phyloP scores from a whole-genome alignment of 2,329 filamentous ascomycete genomes.

The Fusarium verticillioides region DNA sequence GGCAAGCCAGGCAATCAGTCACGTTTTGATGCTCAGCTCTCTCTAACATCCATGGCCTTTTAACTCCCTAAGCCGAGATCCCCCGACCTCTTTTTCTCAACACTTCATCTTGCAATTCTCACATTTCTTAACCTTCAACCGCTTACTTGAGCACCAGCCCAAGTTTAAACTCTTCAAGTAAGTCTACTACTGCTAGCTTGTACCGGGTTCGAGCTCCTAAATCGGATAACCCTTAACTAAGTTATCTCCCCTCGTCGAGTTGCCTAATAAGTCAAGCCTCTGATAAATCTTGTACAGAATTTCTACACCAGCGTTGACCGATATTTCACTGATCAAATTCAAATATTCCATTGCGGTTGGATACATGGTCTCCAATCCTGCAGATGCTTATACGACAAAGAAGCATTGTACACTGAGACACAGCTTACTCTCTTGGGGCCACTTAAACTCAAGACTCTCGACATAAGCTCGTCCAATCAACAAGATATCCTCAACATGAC shows the following conservation, averaged over 20 bases:
- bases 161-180: conserved; percentile 13
- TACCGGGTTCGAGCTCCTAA: conserved; percentile 16
- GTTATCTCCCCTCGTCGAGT: conserved; percentile 25
- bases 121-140: not conserved
- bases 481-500: conserved; percentile 41
- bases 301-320: not conserved
- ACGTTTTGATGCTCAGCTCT: conserved; percentile 7
- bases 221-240: conserved; percentile 17
- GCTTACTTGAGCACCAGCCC: not conserved
- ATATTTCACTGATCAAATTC: not conserved
- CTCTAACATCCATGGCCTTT: not conserved
- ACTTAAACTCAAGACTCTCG: not conserved
- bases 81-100: conserved; percentile 3
- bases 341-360: not conserved
- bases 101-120: not conserved
- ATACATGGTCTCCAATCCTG: not conserved
- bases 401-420: conserved; percentile 12
- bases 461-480: not conserved
- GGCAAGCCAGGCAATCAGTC: conserved; percentile 1
- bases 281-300: conserved; percentile 18
- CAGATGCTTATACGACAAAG: conserved; percentile 3
- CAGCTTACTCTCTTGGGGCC: not conserved
- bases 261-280: conserved; percentile 5
- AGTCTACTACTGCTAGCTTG: conserved; percentile 37
- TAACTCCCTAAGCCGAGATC: conserved; percentile 15